Percentiles rank a stretch among this genome's conserved stretches.
Conservation (phyloP, 164 flowering plant genomes). For the Annona squamosa region DNA sequence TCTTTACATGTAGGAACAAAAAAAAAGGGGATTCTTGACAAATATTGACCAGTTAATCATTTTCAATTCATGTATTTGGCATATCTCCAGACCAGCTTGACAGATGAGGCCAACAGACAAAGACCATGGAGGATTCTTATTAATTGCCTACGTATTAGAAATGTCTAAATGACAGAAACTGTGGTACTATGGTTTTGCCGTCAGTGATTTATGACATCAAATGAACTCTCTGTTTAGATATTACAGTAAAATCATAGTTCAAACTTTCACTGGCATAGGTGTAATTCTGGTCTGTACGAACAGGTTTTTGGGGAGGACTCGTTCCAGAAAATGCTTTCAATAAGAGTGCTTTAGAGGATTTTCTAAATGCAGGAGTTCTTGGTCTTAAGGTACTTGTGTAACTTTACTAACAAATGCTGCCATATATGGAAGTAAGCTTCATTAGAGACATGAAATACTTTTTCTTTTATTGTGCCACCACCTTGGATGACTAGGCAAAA, state of each 20-base stretch:
- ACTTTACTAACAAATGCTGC: background rate
- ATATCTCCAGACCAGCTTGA: too few relatives aligned
- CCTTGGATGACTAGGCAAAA: too few relatives aligned
- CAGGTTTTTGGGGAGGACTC: constrained; percentile 99
- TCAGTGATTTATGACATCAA: too few relatives aligned
- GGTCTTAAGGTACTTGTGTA: constrained; percentile 68
- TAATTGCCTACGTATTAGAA: too few relatives aligned
- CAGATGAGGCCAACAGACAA: too few relatives aligned
- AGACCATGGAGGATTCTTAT: too few relatives aligned
- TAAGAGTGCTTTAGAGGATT: constrained; percentile 56
- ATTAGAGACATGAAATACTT: background rate
- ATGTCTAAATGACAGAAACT: too few relatives aligned
- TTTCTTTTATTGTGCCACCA: background rate
- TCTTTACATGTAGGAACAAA: too few relatives aligned
- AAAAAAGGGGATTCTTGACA: too few relatives aligned
- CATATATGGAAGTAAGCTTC: background rate
- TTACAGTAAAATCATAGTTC: background rate
- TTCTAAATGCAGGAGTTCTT: constrained; percentile 81
- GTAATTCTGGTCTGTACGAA: constrained; percentile 1
- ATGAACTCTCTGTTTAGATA: background rate
- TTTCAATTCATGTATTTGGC: too few relatives aligned
- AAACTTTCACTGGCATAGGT: background rate
- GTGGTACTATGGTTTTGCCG: too few relatives aligned
- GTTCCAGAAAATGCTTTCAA: constrained; percentile 96
- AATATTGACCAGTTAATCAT: too few relatives aligned